Conservation (phyloP, 805 yeast genomes). For the Yarrowia sp. region DNA sequence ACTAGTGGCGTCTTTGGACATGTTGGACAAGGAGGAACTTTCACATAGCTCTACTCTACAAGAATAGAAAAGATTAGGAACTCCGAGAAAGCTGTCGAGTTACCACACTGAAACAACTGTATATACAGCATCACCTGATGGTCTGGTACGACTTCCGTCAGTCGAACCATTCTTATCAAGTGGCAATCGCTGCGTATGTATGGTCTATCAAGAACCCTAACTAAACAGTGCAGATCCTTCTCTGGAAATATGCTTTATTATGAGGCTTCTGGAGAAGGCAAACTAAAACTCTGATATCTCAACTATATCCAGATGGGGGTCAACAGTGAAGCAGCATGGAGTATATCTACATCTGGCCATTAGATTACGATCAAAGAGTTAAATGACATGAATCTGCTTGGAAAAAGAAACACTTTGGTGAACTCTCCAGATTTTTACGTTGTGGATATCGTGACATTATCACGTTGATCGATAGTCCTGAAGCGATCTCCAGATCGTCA, state of each 20-base stretch:
- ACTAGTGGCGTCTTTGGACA: neutral
- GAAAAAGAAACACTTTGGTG: neutral
- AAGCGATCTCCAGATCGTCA: constrained; percentile 7
- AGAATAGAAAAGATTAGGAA: neutral
- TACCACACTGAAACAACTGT: neutral
- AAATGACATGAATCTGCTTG: no score
- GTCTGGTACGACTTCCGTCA: neutral
- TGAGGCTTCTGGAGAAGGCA: neutral
- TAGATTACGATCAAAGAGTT: no score
- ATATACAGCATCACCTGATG: neutral
- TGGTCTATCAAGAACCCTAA: neutral
- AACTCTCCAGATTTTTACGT: neutral
- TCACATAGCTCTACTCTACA: neutral
- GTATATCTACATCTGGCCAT: no score
- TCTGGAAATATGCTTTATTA: neutral
- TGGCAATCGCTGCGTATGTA: neutral
- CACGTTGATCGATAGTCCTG: neutral
- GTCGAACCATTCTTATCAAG: constrained; percentile 14
- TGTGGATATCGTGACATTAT: neutral
- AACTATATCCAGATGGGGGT: neutral
- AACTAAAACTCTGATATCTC: neutral
- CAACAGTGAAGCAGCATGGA: no score
- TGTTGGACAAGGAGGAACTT: neutral
- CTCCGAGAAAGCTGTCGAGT: neutral
- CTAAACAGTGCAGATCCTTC: neutral